Evolutionary conservation across 768 basidiomycete species (phyloP).

Genomic region (Trichaptum fuscoviolaceum): DNA sequence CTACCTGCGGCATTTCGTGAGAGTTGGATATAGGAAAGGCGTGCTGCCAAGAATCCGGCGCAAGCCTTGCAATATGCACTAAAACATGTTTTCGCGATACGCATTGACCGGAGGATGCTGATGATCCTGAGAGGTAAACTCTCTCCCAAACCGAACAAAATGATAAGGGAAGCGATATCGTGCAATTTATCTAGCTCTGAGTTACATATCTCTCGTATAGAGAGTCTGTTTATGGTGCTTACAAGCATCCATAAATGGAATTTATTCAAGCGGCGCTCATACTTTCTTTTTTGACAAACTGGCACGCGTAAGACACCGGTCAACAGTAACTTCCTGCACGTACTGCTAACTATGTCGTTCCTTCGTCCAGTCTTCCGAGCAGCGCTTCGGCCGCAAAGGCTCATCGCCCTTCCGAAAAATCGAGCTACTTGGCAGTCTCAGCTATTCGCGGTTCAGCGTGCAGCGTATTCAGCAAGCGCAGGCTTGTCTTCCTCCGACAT

Average conservation of each 20-base stretch:
- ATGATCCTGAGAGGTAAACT: too few relatives aligned
- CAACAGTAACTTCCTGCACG: neutral
- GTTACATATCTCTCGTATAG: neutral
- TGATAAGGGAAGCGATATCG: too few relatives aligned
- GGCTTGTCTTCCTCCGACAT: conserved; percentile 65
- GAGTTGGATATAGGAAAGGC: neutral
- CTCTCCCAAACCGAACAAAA: too few relatives aligned
- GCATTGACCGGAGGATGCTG: neutral
- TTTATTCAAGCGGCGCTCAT: neutral
- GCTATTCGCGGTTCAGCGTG: conserved; percentile 25
- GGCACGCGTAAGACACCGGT: neutral
- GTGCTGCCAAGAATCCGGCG: neutral
- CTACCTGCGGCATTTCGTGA: neutral
- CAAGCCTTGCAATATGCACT: neutral
- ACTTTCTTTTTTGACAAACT: neutral
- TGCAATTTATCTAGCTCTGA: neutral
- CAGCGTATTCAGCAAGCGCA: conserved; percentile 60
- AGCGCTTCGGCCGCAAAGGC: conserved; percentile 33
- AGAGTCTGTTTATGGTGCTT: neutral
- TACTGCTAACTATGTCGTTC: conserved; percentile 41
- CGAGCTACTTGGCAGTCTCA: neutral
- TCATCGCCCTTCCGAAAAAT: neutral
- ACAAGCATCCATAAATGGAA: neutral
- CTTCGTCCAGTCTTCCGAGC: conserved; percentile 45
- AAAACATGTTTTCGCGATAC: neutral